Evolutionary conservation across 2,329 filamentous ascomycete species (phyloP), one percentile per base, ranked within the genome.

Genomic region (Neonectria magnoliae): DNA sequence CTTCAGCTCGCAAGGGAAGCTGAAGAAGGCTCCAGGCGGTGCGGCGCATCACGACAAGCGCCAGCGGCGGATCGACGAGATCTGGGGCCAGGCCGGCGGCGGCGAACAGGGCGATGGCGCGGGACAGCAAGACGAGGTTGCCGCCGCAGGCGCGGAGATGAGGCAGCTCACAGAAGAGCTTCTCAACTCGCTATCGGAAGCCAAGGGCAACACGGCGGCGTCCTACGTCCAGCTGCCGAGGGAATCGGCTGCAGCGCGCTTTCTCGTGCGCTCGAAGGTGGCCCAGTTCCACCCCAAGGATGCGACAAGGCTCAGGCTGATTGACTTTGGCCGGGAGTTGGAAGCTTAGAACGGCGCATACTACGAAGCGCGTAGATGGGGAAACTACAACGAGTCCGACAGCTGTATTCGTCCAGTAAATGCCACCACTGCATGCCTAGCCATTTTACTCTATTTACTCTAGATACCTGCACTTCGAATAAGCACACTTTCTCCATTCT

Each of bases 231-330:
- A 81, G 52, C 78, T 91, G n/a, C 70, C 81, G 16, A 83, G 84
- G 61, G 89, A 91, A 72, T 87, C 88, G 50, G 88, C 89, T 2
- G 87, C 88, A 13, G 86, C 85, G 2, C 84, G 89, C 67, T 91
- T 91, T 71, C 79, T 91, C 22, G 87, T 91, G 36, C 80, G 89
- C 60, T 88, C 88, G 41, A 90, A 90, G 72, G 88, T 90, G 44
- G 89, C 89, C 3, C 85, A 88, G 70, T 90, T 91, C 69, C 88
- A 91, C 70, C 88, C 88, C 3, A 86, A 82, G 66, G 88, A 91
- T 77, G 87, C 89, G 14, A 85, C 81, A 45, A 84, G 80, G 73
- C 76, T 91, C 56, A 83, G 85, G 54, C 76, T 91, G 51, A 78
- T 91, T 51, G 88, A 91, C 75, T 91, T 90, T 81, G 88, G 88